These are phyloP conservation scores for Firmiana major DNA, from an alignment of 345 rosid genomes.

Conservation along the genomic window DNA sequence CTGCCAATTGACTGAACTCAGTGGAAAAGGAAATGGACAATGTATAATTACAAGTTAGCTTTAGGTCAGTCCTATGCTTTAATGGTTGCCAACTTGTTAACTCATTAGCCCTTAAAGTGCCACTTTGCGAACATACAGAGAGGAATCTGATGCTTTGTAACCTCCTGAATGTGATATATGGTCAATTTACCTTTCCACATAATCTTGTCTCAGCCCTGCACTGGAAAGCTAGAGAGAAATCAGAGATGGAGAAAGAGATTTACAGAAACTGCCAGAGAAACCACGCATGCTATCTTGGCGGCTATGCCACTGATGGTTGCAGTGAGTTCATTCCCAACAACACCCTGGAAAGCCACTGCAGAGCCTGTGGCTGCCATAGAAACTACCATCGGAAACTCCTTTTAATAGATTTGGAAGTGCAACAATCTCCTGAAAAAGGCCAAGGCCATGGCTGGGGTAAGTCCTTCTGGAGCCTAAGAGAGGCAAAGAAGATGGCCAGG, in stretches of 20 bases:
- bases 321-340: not conserved
- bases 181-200: not conserved
- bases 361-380: constrained; percentile 10
- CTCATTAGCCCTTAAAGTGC: not conserved
- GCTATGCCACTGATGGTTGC: constrained; percentile 2
- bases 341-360: not conserved
- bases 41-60: not conserved
- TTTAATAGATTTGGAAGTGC: not conserved
- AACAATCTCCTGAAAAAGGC: not conserved
- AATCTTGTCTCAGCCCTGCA: not conserved
- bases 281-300: constrained; percentile 5
- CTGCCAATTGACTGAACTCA: not conserved
- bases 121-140: constrained; percentile 1
- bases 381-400: constrained; percentile 5
- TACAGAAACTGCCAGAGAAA: constrained; percentile 6
- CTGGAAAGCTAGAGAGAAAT: not conserved
- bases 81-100: constrained; percentile 1
- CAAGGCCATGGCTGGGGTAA: not conserved
- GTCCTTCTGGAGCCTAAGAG: constrained; percentile 26
- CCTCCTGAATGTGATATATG: not conserved
- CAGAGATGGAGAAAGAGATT: constrained; percentile 5
- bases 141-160: not conserved
- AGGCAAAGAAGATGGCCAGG: constrained; percentile 33
- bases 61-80: not conserved
- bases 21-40: not conserved